Conservation (phyloP, 805 yeast species). For the Saturnispora serradocipensis region DNA sequence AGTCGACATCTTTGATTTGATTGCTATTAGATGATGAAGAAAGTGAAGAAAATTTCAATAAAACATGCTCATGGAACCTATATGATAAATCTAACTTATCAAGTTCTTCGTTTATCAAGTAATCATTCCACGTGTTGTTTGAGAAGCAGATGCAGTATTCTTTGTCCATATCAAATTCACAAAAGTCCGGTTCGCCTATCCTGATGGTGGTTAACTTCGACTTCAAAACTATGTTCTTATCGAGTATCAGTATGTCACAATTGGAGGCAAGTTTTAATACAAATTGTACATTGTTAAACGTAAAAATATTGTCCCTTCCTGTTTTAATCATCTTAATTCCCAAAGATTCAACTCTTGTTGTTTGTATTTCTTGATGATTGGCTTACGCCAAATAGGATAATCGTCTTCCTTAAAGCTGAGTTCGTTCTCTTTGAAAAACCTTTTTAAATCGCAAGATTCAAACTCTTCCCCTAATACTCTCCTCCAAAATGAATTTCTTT, state of each 20-base stretch:
- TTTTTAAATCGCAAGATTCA: conserved; percentile 13
- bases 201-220: not conserved
- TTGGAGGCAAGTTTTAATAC: not conserved
- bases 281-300: not conserved
- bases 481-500: not conserved
- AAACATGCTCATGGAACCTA: not conserved
- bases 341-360: not conserved
- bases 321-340: not conserved
- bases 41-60: not conserved
- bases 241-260: not conserved
- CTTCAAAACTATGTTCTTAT: not conserved
- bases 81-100: not conserved
- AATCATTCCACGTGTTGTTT: not conserved
- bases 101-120: not conserved
- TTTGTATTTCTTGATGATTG: conserved; percentile 11
- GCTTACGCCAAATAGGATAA: conserved; percentile 19
- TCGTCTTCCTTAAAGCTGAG: conserved; percentile 9
- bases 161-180: conserved; percentile 13
- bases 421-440: conserved; percentile 13
- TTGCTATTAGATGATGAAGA: not conserved
- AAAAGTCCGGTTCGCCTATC: not conserved
- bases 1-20: conserved; percentile 4
- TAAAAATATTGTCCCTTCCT: not conserved
- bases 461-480: not conserved
- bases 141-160: conserved; percentile 7